A percentile compares a stretch with the other conserved stretches of the same genome.
phyloP scores from a whole-genome alignment of 768 basidiomycete species.

The Lanmaoa rubissima region DNA sequence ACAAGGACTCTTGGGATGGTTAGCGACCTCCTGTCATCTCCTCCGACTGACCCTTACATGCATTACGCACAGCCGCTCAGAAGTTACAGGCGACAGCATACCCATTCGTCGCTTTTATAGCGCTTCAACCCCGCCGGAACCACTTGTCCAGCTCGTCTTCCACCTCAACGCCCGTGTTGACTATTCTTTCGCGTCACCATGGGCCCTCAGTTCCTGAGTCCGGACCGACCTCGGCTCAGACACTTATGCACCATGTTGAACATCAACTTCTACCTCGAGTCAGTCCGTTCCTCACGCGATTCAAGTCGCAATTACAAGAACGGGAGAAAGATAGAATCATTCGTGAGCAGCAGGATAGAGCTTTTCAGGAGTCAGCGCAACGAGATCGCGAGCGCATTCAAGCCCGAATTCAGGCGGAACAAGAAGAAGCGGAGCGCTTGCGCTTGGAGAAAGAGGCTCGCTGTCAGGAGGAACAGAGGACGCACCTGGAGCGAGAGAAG shows the following conservation, averaged over 20 bases:
- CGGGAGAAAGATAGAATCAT: slow-evolving; percentile 55
- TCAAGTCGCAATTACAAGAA: slow-evolving; percentile 51
- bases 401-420: slow-evolving; percentile 48
- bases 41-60: not conserved
- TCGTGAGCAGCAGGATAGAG: slow-evolving; percentile 80
- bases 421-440: slow-evolving; percentile 34
- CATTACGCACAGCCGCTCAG: slow-evolving; percentile 44
- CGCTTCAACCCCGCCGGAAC: slow-evolving; percentile 72
- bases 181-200: slow-evolving; percentile 84
- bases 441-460: slow-evolving; percentile 31
- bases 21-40: not conserved
- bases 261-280: slow-evolving; percentile 80
- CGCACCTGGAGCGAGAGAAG: slow-evolving; percentile 39
- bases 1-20: slow-evolving; percentile 81
- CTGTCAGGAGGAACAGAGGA: slow-evolving; percentile 34
- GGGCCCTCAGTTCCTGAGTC: slow-evolving; percentile 53
- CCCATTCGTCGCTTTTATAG: slow-evolving; percentile 89
- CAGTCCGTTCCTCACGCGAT: slow-evolving; percentile 65
- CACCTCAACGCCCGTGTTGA: slow-evolving; percentile 51
- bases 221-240: slow-evolving; percentile 59
- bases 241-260: slow-evolving; percentile 65
- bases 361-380: slow-evolving; percentile 62
- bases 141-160: slow-evolving; percentile 33
- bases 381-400: slow-evolving; percentile 70
- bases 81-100: slow-evolving; percentile 88